phyloP scores from a whole-genome alignment of 176 grass and related monocot genomes.

The sorghum (Sorghum bicolor) region DNA sequence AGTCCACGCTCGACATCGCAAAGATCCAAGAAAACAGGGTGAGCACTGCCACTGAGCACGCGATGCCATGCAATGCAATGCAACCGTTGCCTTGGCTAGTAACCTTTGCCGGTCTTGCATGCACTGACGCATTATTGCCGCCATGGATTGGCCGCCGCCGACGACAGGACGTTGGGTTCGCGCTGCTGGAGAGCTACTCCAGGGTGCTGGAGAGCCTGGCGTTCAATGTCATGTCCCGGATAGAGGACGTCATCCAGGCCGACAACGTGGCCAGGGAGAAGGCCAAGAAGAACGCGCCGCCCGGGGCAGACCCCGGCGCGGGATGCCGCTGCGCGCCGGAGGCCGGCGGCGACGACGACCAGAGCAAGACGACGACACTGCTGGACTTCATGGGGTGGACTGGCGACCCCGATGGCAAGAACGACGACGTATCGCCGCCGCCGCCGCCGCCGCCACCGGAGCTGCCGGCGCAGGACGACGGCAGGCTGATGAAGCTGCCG shows the following conservation, averaged over 20 bases:
- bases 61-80: too few relatives aligned
- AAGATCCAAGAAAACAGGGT: conserved; percentile 98
- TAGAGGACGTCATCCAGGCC: conserved; percentile 79
- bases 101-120: background rate
- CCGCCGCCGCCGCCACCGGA: conserved; percentile 16
- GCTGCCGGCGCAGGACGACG: conserved; percentile 40
- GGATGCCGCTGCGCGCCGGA: background rate
- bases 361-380: conserved; percentile 55
- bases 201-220: conserved; percentile 89
- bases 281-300: conserved; percentile 36
- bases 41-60: background rate
- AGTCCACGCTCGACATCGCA: conserved; percentile 82
- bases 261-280: conserved; percentile 49
- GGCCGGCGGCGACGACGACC: conserved; percentile 11
- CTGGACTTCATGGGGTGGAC: conserved; percentile 84
- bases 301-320: background rate
- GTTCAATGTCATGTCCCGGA: conserved; percentile 81
- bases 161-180: conserved; percentile 75
- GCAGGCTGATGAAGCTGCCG: conserved; percentile 66
- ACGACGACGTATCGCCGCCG: conserved; percentile 13
- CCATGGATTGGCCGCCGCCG: too few relatives aligned
- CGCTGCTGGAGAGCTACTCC: conserved; percentile 91
- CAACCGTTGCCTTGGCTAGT: too few relatives aligned
- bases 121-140: too few relatives aligned
- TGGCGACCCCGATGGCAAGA: conserved; percentile 33